Evolutionary conservation across 2,329 filamentous ascomycete species (phyloP).

Genomic region (Aspergillus carbonarius): DNA sequence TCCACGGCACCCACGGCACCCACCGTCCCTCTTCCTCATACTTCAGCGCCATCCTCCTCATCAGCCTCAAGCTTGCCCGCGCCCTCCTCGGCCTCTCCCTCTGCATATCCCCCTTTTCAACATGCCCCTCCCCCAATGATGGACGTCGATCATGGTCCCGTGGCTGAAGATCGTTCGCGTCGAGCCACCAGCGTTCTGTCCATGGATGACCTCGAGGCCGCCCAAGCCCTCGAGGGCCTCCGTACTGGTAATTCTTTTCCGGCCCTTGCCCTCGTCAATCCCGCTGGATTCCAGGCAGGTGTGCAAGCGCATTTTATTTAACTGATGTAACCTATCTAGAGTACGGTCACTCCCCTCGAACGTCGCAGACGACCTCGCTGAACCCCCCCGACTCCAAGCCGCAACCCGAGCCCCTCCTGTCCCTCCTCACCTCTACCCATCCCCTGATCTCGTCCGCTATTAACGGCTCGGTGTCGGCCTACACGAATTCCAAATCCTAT

Average conservation of each 20-base stretch:
- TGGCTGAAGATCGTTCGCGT: constrained; percentile 41
- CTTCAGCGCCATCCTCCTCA: constrained; percentile 7
- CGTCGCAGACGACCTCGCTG: constrained; percentile 35
- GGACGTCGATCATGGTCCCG: constrained; percentile 39
- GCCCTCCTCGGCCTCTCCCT: constrained; percentile 14
- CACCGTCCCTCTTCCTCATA: neutral
- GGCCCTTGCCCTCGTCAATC: neutral
- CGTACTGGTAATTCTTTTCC: constrained; percentile 60
- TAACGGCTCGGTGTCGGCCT: constrained; percentile 79
- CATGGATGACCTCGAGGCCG: constrained; percentile 58
- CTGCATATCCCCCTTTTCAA: constrained; percentile 19
- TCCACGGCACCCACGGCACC: constrained; percentile 9
- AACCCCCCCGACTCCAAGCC: constrained; percentile 41
- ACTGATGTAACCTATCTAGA: constrained; percentile 44
- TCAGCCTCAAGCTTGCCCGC: constrained; percentile 14
- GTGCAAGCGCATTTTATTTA: too few species aligned
- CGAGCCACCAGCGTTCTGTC: constrained; percentile 49
- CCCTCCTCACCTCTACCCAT: constrained; percentile 83
- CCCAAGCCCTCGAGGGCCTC: constrained; percentile 72
- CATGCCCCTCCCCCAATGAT: constrained; percentile 36
- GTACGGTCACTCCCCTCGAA: constrained; percentile 64
- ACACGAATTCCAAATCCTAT: constrained; percentile 84
- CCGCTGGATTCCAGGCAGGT: too few species aligned
- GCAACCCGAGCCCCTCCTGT: constrained; percentile 76
- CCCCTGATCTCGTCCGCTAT: constrained; percentile 83